Evolutionary conservation across 768 basidiomycete genomes (phyloP).

Genomic region (Mycena rebaudengoi): DNA sequence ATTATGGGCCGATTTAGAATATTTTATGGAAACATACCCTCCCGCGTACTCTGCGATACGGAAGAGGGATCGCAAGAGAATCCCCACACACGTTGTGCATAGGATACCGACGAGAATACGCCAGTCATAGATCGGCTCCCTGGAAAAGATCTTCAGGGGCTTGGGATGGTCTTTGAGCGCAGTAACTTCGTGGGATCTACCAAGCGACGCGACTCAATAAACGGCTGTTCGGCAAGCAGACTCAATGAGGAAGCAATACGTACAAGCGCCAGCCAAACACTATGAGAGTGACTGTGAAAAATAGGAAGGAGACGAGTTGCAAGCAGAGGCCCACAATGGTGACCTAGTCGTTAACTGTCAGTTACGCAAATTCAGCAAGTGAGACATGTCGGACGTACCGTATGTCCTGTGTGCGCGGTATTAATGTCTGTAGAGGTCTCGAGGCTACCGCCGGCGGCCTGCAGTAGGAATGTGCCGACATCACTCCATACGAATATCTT

Average conservation of each 20-base stretch:
- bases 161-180: neutral
- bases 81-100: slow-evolving; percentile 51
- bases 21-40: slow-evolving; percentile 45
- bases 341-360: slow-evolving; percentile 31
- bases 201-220: neutral
- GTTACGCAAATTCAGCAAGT: neutral
- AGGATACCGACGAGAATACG: slow-evolving; percentile 49
- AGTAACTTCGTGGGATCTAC: neutral
- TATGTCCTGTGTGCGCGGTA: slow-evolving; percentile 29
- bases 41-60: slow-evolving; percentile 55
- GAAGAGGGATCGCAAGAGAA: slow-evolving; percentile 60
- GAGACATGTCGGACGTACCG: slow-evolving; percentile 32
- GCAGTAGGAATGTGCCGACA: slow-evolving; percentile 60
- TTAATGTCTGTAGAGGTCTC: slow-evolving; percentile 30
- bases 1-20: neutral
- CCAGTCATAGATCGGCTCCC: slow-evolving; percentile 49
- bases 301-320: slow-evolving; percentile 48
- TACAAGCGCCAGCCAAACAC: slow-evolving; percentile 47
- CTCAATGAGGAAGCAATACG: neutral
- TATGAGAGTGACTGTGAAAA: slow-evolving; percentile 45
- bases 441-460: slow-evolving; percentile 49
- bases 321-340: slow-evolving; percentile 52
- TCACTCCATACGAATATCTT: slow-evolving; percentile 59
- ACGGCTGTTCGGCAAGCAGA: neutral
- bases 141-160: neutral